Percentiles rank a stretch among this genome's conserved stretches.
Conservation (phyloP, 2,329 filamentous ascomycete species). For the Clonostachys byssicola region DNA sequence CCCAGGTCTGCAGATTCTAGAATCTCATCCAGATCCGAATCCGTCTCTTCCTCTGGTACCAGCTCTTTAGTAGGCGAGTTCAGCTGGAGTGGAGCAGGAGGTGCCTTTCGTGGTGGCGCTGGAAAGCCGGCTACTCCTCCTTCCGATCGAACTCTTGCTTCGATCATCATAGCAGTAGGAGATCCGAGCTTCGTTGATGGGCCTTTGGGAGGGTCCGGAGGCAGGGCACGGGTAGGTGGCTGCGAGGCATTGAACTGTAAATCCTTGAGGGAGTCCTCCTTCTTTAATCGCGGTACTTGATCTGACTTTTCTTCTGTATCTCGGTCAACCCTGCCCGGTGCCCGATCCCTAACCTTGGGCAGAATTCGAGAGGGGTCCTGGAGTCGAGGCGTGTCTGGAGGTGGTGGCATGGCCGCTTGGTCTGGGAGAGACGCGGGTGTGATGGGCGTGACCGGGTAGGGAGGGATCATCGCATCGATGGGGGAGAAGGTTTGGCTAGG, state of each 20-base stretch:
- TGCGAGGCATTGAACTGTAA: constrained; percentile 37
- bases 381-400: background rate
- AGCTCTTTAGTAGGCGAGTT: constrained; percentile 7
- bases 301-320: constrained; percentile 47
- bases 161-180: constrained; percentile 32
- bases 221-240: constrained; percentile 53
- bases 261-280: constrained; percentile 29
- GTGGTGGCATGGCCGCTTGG: constrained; percentile 13
- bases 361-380: constrained; percentile 49
- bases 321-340: constrained; percentile 50
- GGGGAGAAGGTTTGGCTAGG: constrained; percentile 51
- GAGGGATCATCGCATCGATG: constrained; percentile 54
- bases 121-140: constrained; percentile 46
- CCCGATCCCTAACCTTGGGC: constrained; percentile 58
- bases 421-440: constrained; percentile 27
- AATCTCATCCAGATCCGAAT: constrained; percentile 81
- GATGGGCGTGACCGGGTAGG: constrained; percentile 62
- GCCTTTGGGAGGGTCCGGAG: constrained; percentile 43
- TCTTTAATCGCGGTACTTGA: constrained; percentile 37
- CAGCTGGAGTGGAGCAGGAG: constrained; percentile 80
- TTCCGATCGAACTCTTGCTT: constrained; percentile 37
- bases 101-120: constrained; percentile 70
- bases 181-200: constrained; percentile 44
- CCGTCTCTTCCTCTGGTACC: constrained; percentile 52
- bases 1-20: constrained; percentile 64